Evolutionary conservation across 345 rosid species (phyloP).

Genomic region (Arabis alpina): DNA sequence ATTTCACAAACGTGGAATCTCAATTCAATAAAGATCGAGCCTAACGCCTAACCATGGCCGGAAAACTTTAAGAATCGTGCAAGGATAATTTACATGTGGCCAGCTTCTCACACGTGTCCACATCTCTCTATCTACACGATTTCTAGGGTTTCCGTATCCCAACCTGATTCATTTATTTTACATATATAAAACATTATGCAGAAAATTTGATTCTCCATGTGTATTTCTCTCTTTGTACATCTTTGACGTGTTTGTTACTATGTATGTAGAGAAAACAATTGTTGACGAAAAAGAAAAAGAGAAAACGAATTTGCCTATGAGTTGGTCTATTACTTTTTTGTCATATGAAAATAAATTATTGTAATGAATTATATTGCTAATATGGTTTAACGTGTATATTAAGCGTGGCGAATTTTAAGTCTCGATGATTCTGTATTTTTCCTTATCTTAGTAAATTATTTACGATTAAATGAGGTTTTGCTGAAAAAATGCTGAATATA

Average conservation of each 20-base stretch:
- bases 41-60: slow-evolving; percentile 36
- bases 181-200: neutral
- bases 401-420: too few relatives aligned
- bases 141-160: slow-evolving; percentile 43
- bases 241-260: slow-evolving; percentile 24
- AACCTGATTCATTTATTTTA: slow-evolving; percentile 22
- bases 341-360: neutral
- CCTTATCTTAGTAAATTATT: too few relatives aligned
- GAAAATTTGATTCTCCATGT: slow-evolving; percentile 24
- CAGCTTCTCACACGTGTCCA: slow-evolving; percentile 34
- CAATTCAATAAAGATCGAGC: slow-evolving; percentile 10
- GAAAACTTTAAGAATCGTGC: slow-evolving; percentile 20
- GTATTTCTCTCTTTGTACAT: slow-evolving; percentile 14
- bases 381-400: too few relatives aligned
- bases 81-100: slow-evolving; percentile 36
- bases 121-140: slow-evolving; percentile 25
- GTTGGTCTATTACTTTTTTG: slow-evolving; percentile 2
- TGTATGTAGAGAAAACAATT: slow-evolving; percentile 2
- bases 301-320: slow-evolving; percentile 22
- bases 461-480: too few relatives aligned
- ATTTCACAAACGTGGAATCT: neutral
- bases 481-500: too few relatives aligned
- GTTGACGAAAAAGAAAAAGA: neutral
- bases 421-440: too few relatives aligned
- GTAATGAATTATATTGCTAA: too few relatives aligned